Evolutionary conservation across 768 basidiomycete species (phyloP), one percentile per base, ranked within the genome.

Genomic region (Hydnum rufescens): DNA sequence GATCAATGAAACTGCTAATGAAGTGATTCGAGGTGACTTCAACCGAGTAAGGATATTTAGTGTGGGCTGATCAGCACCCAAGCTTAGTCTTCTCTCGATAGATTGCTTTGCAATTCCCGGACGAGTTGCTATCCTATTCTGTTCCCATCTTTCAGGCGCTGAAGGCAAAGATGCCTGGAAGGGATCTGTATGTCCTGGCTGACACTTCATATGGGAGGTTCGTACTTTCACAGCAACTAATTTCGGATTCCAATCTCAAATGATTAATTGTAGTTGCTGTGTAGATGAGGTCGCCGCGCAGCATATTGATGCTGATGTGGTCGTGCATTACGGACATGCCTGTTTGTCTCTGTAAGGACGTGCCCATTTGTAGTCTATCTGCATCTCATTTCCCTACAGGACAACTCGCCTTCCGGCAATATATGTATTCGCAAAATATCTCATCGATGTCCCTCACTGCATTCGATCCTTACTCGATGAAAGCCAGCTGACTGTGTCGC

Each of bases 131-230:
- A 8, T 75, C 75, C 29, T 78, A 84, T 58, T 88, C 88, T 0
- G 90, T 96, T 16, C 78, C 79, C 2, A 79, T 97, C 26, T 90
- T 79, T 62, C 71, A 75, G 34, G 62, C 66, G 3, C 70, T 99
- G 32, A 83, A 80, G 60, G 61, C 61, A 1, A 64, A 60, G 52
- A 62, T 77, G 23, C 49, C 49, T 18, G 64, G 64, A 29, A 68
- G 68, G 49, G 82, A 92, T 59, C 67, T 87, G 23, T 93, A 88
- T 63, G 81, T 95, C 3, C 72, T 96, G n/a, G 93, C 92, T 8
- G 93, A 99, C 65, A 96, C 92, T 22, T 93, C 92, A 3, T 96
- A 96, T 64, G 95, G 92, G 66, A 92, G 85, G 92, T 78, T 68
- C 32, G 36, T 4, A 23, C 25, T 53, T 34, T n/a, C 8, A 4